These are phyloP conservation scores for Rhododendron ferrugineum DNA, from an alignment of 148 eudicot genomes.

Conservation along the genomic window DNA sequence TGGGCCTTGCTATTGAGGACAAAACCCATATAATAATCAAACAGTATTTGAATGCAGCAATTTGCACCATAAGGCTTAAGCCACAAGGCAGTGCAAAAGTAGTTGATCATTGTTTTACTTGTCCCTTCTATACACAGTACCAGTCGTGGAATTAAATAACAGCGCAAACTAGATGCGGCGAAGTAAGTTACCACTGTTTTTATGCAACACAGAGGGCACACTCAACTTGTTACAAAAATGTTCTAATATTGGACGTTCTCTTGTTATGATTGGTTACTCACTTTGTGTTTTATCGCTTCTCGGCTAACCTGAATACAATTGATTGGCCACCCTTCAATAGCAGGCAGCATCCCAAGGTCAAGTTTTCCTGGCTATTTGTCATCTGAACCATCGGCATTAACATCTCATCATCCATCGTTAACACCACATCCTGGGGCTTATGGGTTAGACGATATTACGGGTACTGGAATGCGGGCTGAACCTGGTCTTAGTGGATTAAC, in stretches of 20 bases:
- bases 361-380: constrained; percentile 39
- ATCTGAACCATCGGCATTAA: constrained; percentile 29
- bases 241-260: background rate
- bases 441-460: constrained; percentile 42
- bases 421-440: constrained; percentile 42
- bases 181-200: background rate
- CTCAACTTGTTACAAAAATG: background rate
- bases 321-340: constrained; percentile 2
- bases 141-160: background rate
- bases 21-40: background rate
- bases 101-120: background rate
- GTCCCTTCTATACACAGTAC: background rate
- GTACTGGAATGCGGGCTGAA: constrained; percentile 36
- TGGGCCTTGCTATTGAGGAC: background rate
- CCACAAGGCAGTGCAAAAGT: background rate
- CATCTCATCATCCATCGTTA: constrained; percentile 25
- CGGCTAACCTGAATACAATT: background rate
- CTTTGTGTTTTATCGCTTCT: background rate
- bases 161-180: background rate
- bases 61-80: background rate
- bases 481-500: constrained; percentile 36
- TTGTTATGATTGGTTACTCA: background rate
- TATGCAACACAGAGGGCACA: background rate
- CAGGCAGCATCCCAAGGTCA: constrained; percentile 25
- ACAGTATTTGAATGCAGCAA: background rate